These are phyloP conservation scores for Diplodia scrobiculata DNA, from an alignment of 2,329 filamentous ascomycete genomes.

Conservation along the genomic window DNA sequence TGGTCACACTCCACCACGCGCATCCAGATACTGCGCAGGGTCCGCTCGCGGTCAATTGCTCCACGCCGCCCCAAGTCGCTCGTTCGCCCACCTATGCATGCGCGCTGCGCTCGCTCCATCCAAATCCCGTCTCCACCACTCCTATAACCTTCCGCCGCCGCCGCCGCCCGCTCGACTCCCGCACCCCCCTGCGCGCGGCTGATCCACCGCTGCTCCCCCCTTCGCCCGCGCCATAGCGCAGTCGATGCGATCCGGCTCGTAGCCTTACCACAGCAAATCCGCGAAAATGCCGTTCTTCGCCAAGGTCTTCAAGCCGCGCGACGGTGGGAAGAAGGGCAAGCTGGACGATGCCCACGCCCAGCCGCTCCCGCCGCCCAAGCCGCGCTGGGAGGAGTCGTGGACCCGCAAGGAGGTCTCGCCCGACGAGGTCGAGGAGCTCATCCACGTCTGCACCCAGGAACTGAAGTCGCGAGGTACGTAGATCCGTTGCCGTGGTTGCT, in stretches of 20 bases:
- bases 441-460: conserved; percentile 82
- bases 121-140: conserved; percentile 13
- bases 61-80: conserved; percentile 14
- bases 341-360: conserved; percentile 47
- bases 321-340: conserved; percentile 67
- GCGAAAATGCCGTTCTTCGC: conserved; percentile 60
- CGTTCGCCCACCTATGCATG: conserved; percentile 25
- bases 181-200: conserved; percentile 19
- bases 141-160: conserved; percentile 22
- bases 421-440: conserved; percentile 86
- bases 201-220: conserved; percentile 24
- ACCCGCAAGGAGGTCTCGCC: conserved; percentile 77
- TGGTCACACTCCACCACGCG: conserved; percentile 26
- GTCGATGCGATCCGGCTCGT: conserved; percentile 22
- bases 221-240: conserved; percentile 25
- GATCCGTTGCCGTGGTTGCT: not conserved
- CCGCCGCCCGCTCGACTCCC: conserved; percentile 12
- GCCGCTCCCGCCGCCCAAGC: conserved; percentile 59
- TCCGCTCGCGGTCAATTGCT: conserved; percentile 27
- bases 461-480: conserved; percentile 85
- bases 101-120: conserved; percentile 19
- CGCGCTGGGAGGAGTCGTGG: conserved; percentile 87
- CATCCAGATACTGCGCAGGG: conserved; percentile 4
- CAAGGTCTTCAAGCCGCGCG: conserved; percentile 72
- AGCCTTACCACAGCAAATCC: conserved; percentile 23